These are phyloP conservation scores for Zasmidium citrigriseum DNA, from an alignment of 2,329 filamentous ascomycete species.

Conservation along the genomic window DNA sequence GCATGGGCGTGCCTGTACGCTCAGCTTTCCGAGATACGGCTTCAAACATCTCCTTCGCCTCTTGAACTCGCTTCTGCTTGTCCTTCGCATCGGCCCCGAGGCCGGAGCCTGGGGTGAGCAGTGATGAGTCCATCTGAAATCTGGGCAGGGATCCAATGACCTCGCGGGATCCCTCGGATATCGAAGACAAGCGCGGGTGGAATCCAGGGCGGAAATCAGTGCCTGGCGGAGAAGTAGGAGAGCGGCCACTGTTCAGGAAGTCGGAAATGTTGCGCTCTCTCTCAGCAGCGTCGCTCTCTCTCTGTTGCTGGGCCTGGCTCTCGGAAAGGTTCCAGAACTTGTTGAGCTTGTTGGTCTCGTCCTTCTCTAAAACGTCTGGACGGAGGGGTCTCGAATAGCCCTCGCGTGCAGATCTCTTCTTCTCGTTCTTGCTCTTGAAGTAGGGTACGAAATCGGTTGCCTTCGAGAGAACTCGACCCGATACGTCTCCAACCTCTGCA, in stretches of 20 bases:
- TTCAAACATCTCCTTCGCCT: slow-evolving; percentile 70
- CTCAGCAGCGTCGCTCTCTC: too few relatives aligned
- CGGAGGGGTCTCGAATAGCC: background rate
- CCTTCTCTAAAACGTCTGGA: slow-evolving; percentile 20
- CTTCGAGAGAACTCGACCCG: background rate
- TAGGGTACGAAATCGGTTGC: background rate
- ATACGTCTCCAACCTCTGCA: background rate
- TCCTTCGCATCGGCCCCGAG: slow-evolving; percentile 22
- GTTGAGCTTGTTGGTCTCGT: slow-evolving; percentile 3
- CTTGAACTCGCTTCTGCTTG: slow-evolving; percentile 49
- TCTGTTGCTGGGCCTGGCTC: background rate
- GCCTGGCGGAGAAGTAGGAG: too few relatives aligned
- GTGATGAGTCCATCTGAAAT: slow-evolving; percentile 31
- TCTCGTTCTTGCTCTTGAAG: background rate
- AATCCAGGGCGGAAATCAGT: background rate
- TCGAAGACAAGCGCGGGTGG: background rate
- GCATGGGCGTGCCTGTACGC: slow-evolving; percentile 60
- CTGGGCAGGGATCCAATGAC: background rate
- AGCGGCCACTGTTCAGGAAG: too few relatives aligned
- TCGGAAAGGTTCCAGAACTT: slow-evolving; percentile 4
- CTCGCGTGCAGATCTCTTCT: background rate
- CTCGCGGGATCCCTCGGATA: background rate
- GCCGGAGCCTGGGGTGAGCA: slow-evolving; percentile 26
- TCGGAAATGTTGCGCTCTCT: background rate
- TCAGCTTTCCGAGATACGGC: slow-evolving; percentile 63